Conservation (phyloP, 805 yeast species). For the Cyberlindnera euphorbiiphila region DNA sequence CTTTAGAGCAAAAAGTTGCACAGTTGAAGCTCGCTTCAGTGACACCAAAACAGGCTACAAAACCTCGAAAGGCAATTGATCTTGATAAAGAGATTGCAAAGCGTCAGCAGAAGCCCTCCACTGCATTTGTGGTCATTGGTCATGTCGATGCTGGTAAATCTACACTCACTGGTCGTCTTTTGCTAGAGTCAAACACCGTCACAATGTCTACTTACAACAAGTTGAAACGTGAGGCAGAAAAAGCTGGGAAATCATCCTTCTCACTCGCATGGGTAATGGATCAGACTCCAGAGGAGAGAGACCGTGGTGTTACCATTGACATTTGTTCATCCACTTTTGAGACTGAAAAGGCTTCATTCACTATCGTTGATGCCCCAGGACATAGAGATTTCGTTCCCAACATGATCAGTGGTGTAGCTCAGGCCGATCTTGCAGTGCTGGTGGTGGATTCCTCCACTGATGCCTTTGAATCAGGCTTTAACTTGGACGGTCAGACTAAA, state of each 20-base stretch:
- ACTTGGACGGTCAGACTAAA: constrained; percentile 93
- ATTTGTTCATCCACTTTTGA: constrained; percentile 92
- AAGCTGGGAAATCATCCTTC: constrained; percentile 96
- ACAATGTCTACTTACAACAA: constrained; percentile 96
- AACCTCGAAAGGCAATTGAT: constrained; percentile 28
- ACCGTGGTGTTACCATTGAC: constrained; percentile 95
- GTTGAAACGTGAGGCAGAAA: constrained; percentile 97
- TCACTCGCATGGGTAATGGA: constrained; percentile 97
- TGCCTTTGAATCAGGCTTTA: constrained; percentile 95
- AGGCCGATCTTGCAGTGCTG: constrained; percentile 88
- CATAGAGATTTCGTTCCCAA: constrained; percentile 96
- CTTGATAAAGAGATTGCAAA: constrained; percentile 22
- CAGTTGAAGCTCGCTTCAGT: constrained; percentile 13
- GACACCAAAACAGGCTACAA: constrained; percentile 22
- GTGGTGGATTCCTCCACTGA: constrained; percentile 91
- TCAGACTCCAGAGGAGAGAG: constrained; percentile 94
- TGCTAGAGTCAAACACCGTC: constrained; percentile 95
- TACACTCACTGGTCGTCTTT: constrained; percentile 97
- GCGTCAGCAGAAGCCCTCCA: constrained; percentile 93
- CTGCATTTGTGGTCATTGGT: constrained; percentile 98
- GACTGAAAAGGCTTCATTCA: constrained; percentile 84
- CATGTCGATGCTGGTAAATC: constrained; percentile 99
- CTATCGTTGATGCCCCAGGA: constrained; percentile 94
- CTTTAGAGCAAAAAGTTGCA: constrained; percentile 22
- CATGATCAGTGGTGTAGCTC: constrained; percentile 94